Evolutionary conservation across 805 yeast species (phyloP).

Genomic region (Yarrowia porcina): DNA sequence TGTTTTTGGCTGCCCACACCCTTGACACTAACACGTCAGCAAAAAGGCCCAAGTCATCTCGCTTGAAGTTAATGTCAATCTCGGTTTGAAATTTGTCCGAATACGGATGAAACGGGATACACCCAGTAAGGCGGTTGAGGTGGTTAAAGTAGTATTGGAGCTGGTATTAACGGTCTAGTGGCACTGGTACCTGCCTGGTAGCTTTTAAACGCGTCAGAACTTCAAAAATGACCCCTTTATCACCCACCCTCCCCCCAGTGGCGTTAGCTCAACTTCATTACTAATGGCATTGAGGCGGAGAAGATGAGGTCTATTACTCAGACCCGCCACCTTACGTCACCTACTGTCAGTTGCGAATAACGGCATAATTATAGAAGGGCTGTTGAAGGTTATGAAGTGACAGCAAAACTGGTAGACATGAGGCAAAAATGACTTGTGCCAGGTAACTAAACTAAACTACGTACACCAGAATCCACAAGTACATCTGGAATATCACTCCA

Average conservation of each 20-base stretch:
- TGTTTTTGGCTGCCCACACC: not conserved
- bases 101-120: not conserved
- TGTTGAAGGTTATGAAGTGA: not conserved
- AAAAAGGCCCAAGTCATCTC: constrained; percentile 4
- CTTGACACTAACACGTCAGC: constrained; percentile 17
- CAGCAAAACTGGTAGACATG: too few species aligned
- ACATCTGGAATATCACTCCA: too few species aligned
- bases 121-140: not conserved
- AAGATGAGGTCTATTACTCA: not conserved
- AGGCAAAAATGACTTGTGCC: too few species aligned
- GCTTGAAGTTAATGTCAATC: not conserved
- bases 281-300: not conserved
- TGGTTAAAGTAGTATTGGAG: too few species aligned
- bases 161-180: too few species aligned
- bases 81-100: constrained; percentile 9
- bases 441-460: too few species aligned
- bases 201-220: too few species aligned
- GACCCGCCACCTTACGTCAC: not conserved
- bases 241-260: too few species aligned
- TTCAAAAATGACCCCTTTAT: too few species aligned
- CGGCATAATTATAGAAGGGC: not conserved
- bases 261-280: not conserved
- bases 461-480: too few species aligned
- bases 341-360: not conserved
- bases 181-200: not conserved